A percentile compares a stretch with the other conserved stretches of the same genome.
Conservation (phyloP, 805 yeast genomes). For the Scheffersomyces amazonensis region DNA sequence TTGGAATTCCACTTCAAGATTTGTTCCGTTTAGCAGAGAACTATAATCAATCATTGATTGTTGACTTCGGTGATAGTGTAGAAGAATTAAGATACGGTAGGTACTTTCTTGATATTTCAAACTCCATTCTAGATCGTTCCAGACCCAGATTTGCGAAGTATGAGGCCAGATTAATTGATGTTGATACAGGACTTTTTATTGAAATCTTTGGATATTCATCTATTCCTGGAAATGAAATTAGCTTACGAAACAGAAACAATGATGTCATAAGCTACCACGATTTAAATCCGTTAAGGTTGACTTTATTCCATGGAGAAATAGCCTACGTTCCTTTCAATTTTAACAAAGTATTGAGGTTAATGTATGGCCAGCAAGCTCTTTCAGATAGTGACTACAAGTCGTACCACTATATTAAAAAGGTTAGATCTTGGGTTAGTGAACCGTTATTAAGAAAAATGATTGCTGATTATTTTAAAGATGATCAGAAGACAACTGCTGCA, state of each 20-base stretch:
- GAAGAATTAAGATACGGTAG: constrained; percentile 23
- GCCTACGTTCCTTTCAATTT: constrained; percentile 33
- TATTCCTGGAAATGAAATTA: constrained; percentile 19
- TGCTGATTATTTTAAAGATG: no score
- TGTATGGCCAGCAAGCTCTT: no score
- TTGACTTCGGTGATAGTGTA: constrained; percentile 31
- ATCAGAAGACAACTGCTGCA: no score
- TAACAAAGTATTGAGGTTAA: no score
- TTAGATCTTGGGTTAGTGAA: background rate
- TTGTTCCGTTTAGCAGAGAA: constrained; percentile 39
- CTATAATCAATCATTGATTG: constrained; percentile 41
- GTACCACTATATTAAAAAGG: background rate
- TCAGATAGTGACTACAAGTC: no score
- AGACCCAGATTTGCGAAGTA: constrained; percentile 47
- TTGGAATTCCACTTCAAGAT: constrained; percentile 44
- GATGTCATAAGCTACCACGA: constrained; percentile 31
- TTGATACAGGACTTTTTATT: constrained; percentile 42
- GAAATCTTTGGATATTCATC: constrained; percentile 38
- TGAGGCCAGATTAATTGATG: constrained; percentile 54
- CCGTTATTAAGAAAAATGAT: no score
- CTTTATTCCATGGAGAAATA: constrained; percentile 32
- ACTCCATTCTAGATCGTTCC: constrained; percentile 22
- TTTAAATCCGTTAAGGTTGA: constrained; percentile 27
- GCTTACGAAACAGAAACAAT: constrained; percentile 32
- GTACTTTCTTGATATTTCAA: constrained; percentile 30